Conservation (phyloP, 2,329 filamentous ascomycete species). For the Tetracladium maxilliforme region DNA sequence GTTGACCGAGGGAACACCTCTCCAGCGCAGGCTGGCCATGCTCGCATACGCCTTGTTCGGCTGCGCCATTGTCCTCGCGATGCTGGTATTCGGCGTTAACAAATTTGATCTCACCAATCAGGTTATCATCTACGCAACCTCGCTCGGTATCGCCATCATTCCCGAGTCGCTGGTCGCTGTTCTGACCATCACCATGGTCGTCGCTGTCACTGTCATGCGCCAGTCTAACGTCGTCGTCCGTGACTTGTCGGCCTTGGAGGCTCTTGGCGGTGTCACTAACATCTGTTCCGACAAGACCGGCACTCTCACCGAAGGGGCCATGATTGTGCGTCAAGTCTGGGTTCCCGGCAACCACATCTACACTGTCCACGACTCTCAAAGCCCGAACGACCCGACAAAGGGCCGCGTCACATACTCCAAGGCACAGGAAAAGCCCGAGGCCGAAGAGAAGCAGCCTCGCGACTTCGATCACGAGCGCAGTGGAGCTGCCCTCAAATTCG, state of each 20-base stretch:
- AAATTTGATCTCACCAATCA: conserved; percentile 37
- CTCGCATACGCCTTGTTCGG: conserved; percentile 49
- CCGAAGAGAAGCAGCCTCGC: conserved; percentile 26
- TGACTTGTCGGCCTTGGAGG: conserved; percentile 40
- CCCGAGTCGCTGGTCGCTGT: conserved; percentile 40
- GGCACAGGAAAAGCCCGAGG: conserved; percentile 8
- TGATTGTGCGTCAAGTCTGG: conserved; percentile 44
- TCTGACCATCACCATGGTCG: conserved; percentile 37
- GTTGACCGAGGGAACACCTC: conserved; percentile 45
- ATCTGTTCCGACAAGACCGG: conserved; percentile 73
- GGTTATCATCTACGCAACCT: conserved; percentile 36
- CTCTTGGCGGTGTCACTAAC: conserved; percentile 56
- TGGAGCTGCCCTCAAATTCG: conserved; percentile 44
- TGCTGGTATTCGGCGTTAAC: conserved; percentile 21
- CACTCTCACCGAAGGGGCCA: conserved; percentile 42
- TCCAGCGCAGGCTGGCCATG: conserved; percentile 50
- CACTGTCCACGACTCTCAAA: conserved; percentile 32
- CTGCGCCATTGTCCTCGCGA: conserved; percentile 27
- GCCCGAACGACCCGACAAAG: conserved; percentile 38
- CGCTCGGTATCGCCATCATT: conserved; percentile 37
- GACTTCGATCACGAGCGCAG: conserved; percentile 47
- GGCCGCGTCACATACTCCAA: conserved; percentile 27
- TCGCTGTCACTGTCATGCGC: conserved; percentile 28
- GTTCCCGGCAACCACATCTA: conserved; percentile 35
- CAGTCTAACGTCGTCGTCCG: conserved; percentile 29